Base-by-base conservation (phyloP, 2,329 filamentous ascomycete species). In the Anthostomella pinea region DNA sequence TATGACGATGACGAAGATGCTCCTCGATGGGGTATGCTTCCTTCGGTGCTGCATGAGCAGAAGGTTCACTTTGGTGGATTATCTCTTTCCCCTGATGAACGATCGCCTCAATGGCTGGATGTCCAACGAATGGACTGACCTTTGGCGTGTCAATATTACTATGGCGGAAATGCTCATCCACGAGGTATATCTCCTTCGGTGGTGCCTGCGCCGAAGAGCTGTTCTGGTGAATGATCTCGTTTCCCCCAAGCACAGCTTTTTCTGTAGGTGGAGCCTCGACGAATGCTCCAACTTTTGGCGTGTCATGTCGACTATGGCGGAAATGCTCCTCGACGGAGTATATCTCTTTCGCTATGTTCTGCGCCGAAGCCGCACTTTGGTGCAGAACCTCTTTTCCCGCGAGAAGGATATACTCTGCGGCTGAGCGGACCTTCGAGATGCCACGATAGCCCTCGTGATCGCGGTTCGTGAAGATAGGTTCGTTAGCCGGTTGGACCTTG, bases 401-500 rank as follows among this genome's bases (percentile, higher is more conserved):
- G n/a, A n/a, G n/a, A n/a, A n/a, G n/a, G n/a, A n/a, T n/a, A n/a
- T n/a, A n/a, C n/a, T n/a, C n/a, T n/a, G n/a, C n/a, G n/a, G 46
- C 36, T 21, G 43, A 38, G n/a, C 39, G 45, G 15, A 54, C 36
- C 32, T 42, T 51, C 4, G 41, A 48, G 7, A 39, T 32, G 17
- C 22, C 24, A 21, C 11, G 13, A 16, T 41, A 35, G 9, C 38
- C 40, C 8, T 32, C 25, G n/a, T 49, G 41, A 9, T 22, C n/a
- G n/a, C n/a, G n/a, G n/a, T n/a, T n/a, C n/a, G n/a, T n/a, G n/a
- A n/a, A 23, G 27, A n/a, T 35, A 54, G 9, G 49, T 34, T 10
- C 38, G 38, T 20, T 33, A 30, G 8, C 36, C 23, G 50, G 46
- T 13, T 45, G 38, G 27, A 52, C 43, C 16, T 53, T 54, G 23